phyloP scores from a whole-genome alignment of 345 rosid genomes.

The Bruguiera gymnorhiza region DNA sequence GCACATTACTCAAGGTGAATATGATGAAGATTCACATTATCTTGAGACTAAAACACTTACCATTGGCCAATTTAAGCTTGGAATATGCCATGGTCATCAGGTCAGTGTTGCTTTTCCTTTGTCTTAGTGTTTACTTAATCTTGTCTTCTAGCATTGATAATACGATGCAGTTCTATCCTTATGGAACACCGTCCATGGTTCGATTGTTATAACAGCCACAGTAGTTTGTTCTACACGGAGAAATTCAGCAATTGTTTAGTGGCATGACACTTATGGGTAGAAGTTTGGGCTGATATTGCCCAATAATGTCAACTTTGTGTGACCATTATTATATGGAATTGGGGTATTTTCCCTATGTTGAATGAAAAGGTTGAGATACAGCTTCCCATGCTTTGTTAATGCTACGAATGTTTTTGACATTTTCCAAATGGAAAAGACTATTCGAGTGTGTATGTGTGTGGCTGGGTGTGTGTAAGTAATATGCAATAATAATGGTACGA shows the following conservation, averaged over 20 bases:
- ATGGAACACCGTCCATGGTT: neutral
- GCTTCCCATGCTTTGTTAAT: no score
- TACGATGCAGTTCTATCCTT: neutral
- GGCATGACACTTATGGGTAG: neutral
- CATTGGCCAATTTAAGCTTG: conserved; percentile 95
- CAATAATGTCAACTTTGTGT: no score
- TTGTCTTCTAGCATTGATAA: neutral
- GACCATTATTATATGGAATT: no score
- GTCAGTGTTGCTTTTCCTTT: conserved; percentile 27
- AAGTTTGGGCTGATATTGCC: no score
- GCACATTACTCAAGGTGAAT: conserved; percentile 82
- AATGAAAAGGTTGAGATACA: no score
- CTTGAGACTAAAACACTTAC: conserved; percentile 85
- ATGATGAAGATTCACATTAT: conserved; percentile 74
- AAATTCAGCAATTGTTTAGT: neutral
- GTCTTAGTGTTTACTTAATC: neutral
- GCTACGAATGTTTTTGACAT: no score
- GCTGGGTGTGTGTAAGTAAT: no score
- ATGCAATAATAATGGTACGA: no score
- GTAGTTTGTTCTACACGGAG: neutral
- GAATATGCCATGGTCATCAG: conserved; percentile 96
- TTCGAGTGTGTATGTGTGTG: no score
- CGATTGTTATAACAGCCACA: neutral
- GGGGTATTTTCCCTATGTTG: no score
- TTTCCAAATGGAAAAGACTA: no score